These are phyloP conservation scores for Kuraishia molischiana DNA, from an alignment of 805 yeast species.

Conservation along the genomic window DNA sequence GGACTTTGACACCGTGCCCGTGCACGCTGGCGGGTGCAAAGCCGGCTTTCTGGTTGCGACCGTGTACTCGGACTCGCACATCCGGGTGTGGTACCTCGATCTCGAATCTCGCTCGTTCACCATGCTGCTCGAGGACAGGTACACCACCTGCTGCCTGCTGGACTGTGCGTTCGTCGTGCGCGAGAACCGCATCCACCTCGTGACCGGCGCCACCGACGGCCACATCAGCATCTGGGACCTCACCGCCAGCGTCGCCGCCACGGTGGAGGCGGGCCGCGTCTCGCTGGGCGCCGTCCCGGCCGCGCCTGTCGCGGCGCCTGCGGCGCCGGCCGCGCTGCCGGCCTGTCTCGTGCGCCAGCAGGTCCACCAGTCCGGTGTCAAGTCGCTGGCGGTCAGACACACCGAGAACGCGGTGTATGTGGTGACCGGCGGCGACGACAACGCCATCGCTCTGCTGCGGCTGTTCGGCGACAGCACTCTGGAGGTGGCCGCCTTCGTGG, in stretches of 20 bases:
- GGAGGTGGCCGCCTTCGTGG: constrained; percentile 25
- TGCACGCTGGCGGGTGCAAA: constrained; percentile 10
- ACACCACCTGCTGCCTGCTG: constrained; percentile 71
- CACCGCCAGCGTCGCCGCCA: constrained; percentile 10
- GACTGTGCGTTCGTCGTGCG: constrained; percentile 38
- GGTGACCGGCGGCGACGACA: constrained; percentile 90
- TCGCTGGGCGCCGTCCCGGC: not conserved
- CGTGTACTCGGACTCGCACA: constrained; percentile 78
- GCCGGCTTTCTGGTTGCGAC: constrained; percentile 48
- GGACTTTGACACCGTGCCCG: constrained; percentile 58
- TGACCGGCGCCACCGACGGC: constrained; percentile 81
- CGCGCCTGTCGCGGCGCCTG: constrained; percentile 1
- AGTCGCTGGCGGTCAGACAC: constrained; percentile 34
- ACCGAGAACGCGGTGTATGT: constrained; percentile 17
- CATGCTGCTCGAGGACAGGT: constrained; percentile 36
- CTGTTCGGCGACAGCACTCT: constrained; percentile 18
- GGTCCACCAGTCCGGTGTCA: constrained; percentile 82
- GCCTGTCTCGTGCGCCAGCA: constrained; percentile 29
- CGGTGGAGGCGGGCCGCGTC: not conserved
- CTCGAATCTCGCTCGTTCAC: constrained; percentile 25
- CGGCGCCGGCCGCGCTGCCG: constrained; percentile 9
- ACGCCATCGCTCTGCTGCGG: constrained; percentile 42
- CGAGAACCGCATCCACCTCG: constrained; percentile 21
- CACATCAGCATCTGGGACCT: constrained; percentile 54
- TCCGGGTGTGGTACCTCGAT: constrained; percentile 55